Percentiles rank a stretch among this genome's conserved stretches.
These are phyloP conservation scores for Penicillium corylophilum DNA, from an alignment of 2,329 filamentous ascomycete species.

Conservation along the genomic window DNA sequence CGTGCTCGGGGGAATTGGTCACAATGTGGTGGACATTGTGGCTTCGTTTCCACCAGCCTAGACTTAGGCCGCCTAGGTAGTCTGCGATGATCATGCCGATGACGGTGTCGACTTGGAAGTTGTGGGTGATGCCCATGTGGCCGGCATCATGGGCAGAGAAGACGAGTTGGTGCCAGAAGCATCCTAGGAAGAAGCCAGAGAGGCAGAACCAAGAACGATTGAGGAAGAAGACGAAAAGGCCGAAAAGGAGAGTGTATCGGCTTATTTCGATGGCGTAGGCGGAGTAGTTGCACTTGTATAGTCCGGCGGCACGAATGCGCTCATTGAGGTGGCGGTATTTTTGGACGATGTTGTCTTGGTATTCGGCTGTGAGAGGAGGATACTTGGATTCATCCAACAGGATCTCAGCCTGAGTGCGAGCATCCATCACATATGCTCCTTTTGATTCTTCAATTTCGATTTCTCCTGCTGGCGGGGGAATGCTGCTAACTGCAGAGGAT, in stretches of 20 bases:
- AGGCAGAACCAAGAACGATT: slow-evolving; percentile 65
- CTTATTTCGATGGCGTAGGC: slow-evolving; percentile 72
- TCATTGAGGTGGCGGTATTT: slow-evolving; percentile 81
- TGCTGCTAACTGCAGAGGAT: slow-evolving; percentile 38
- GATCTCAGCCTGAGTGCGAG: slow-evolving; percentile 71
- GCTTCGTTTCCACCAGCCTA: slow-evolving; percentile 96
- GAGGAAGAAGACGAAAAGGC: slow-evolving; percentile 61
- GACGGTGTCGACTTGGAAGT: slow-evolving; percentile 75
- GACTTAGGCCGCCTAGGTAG: slow-evolving; percentile 81
- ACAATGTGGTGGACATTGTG: slow-evolving; percentile 98
- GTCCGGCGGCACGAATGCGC: slow-evolving; percentile 68
- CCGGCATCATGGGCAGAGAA: slow-evolving; percentile 94
- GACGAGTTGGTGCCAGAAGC: slow-evolving; percentile 90
- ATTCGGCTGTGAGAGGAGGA: slow-evolving; percentile 69
- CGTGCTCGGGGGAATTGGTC: slow-evolving; percentile 94
- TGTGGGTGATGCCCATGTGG: slow-evolving; percentile 95
- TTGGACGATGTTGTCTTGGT: slow-evolving; percentile 70
- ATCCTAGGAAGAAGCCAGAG: slow-evolving; percentile 73
- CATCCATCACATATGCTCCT: slow-evolving; percentile 65
- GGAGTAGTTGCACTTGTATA: slow-evolving; percentile 81
- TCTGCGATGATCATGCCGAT: slow-evolving; percentile 91
- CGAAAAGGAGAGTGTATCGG: slow-evolving; percentile 70
- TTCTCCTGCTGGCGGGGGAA: slow-evolving; percentile 29
- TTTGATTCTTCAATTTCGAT: slow-evolving; percentile 30
- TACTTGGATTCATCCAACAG: slow-evolving; percentile 76